phyloP scores from a whole-genome alignment of 768 basidiomycete genomes.

The Fomitopsis serialis region DNA sequence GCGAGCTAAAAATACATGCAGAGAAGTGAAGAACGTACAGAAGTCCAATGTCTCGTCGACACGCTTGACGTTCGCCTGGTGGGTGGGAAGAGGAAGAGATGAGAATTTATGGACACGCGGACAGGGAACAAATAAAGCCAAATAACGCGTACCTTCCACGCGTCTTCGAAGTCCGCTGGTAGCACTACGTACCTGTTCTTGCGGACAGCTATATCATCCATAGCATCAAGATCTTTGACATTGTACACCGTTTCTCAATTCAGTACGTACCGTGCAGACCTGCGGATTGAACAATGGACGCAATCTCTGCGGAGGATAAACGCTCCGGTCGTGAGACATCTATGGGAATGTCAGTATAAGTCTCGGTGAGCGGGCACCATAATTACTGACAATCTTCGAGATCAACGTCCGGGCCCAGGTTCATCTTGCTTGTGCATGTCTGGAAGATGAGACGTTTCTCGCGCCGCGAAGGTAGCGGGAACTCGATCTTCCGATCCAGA shows the following conservation, averaged over 20 bases:
- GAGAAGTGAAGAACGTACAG: constrained; percentile 45
- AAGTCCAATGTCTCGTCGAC: constrained; percentile 96
- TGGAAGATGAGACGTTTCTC: constrained; percentile 98
- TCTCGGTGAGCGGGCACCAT: background rate
- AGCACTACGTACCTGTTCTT: constrained; percentile 98
- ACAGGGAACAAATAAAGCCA: constrained; percentile 40
- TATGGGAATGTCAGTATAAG: constrained; percentile 27
- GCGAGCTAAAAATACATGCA: background rate
- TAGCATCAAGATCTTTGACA: background rate
- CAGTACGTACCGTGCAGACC: constrained; percentile 80
- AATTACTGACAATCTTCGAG: constrained; percentile 85
- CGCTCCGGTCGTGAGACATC: constrained; percentile 97
- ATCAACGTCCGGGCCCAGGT: constrained; percentile 94
- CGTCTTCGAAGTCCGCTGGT: constrained; percentile 97
- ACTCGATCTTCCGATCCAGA: constrained; percentile 97
- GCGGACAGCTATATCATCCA: constrained; percentile 64
- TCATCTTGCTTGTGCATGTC: constrained; percentile 96
- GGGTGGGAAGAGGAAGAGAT: constrained; percentile 21
- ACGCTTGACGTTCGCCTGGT: constrained; percentile 93
- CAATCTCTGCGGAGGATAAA: constrained; percentile 92
- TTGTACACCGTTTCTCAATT: background rate
- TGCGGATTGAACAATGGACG: constrained; percentile 93
- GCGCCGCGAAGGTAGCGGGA: constrained; percentile 88
- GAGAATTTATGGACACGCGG: constrained; percentile 23
- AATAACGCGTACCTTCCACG: constrained; percentile 90